These are phyloP conservation scores for Trichoderma virens DNA, from an alignment of 495 filamentous ascomycete genomes.

Conservation along the genomic window DNA sequence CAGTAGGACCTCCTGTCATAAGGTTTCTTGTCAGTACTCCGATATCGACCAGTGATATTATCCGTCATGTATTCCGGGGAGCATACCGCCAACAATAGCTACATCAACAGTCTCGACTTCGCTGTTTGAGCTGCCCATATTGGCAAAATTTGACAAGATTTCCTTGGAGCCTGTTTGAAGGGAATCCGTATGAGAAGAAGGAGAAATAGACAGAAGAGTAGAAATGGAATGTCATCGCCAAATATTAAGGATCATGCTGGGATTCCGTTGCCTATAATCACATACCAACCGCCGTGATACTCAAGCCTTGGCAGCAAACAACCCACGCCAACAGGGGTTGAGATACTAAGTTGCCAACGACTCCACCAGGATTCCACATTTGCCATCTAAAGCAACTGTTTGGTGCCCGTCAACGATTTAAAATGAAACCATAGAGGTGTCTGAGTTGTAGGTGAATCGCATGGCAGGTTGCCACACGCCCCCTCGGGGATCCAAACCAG, in stretches of 20 bases:
- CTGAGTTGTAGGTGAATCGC: too few relatives aligned
- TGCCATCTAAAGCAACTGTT: constrained; percentile 19
- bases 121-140: neutral
- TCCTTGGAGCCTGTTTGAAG: neutral
- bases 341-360: neutral
- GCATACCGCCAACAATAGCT: neutral
- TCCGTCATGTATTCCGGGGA: neutral
- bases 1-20: constrained; percentile 18
- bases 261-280: neutral
- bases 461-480: constrained; percentile 11
- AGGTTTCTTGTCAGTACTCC: neutral
- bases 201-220: too few relatives aligned
- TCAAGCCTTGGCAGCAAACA: neutral
- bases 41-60: neutral
- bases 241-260: too few relatives aligned
- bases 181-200: neutral
- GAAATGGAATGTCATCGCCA: too few relatives aligned
- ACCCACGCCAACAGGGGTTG: neutral
- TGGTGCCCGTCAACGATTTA: too few relatives aligned
- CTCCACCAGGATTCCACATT: constrained; percentile 9
- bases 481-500: constrained; percentile 10
- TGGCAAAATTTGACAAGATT: neutral
- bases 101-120: neutral
- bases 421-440: too few relatives aligned
- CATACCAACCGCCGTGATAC: neutral